These are phyloP conservation scores for Secale cereale DNA, from an alignment of 176 grass and related monocot species.

Conservation along the genomic window DNA sequence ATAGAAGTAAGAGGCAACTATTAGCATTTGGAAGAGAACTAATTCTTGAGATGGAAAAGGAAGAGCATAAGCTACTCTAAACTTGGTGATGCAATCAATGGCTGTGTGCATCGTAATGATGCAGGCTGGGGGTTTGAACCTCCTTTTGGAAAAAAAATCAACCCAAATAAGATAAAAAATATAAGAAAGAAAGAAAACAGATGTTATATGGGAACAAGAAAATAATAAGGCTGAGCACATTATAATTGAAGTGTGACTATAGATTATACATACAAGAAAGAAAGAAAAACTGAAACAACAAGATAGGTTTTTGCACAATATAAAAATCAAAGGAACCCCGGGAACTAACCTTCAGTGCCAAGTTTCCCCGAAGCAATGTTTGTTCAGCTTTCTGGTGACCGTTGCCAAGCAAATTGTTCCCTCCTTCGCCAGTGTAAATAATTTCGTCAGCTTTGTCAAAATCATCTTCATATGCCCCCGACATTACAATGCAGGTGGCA, in stretches of 20 bases:
- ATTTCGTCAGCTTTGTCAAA: conserved; percentile 56
- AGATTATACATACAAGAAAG: background rate
- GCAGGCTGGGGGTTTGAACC: too few relatives aligned
- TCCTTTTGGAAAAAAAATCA: too few relatives aligned
- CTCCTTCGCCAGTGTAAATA: conserved; percentile 72
- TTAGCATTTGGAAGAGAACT: background rate
- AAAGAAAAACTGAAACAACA: background rate
- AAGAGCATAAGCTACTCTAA: background rate
- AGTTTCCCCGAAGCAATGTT: conserved; percentile 56
- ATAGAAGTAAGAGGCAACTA: background rate
- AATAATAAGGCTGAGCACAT: background rate
- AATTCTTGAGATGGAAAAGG: background rate
- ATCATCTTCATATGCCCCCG: conserved; percentile 76
- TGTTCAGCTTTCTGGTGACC: conserved; percentile 46
- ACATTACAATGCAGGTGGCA: conserved; percentile 62
- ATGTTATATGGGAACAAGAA: background rate
- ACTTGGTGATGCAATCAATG: too few relatives aligned
- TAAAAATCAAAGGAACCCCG: background rate
- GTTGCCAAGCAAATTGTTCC: conserved; percentile 59
- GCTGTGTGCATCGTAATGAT: too few relatives aligned
- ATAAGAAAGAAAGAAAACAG: background rate
- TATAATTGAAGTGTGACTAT: background rate
- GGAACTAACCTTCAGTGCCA: conserved; percentile 62
- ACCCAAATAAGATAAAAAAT: too few relatives aligned
- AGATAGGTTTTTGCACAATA: background rate